These are phyloP conservation scores for Tulasnella sp. DNA, from an alignment of 768 basidiomycete species.

Conservation along the genomic window DNA sequence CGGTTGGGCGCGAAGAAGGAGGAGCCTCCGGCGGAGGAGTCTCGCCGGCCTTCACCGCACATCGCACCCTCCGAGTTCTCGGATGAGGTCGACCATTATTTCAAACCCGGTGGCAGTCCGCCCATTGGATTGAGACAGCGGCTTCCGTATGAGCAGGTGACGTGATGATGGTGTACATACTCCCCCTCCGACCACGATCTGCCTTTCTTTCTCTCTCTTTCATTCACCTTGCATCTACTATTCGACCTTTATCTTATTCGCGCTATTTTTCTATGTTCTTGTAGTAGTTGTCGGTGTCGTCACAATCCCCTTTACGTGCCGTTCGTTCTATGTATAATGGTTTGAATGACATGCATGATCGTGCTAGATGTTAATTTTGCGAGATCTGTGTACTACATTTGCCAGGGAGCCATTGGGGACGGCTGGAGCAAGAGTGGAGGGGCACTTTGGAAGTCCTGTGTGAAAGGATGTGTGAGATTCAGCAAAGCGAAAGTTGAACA, in stretches of 20 bases:
- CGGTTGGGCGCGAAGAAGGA: conserved; percentile 53
- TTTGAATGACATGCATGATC: conserved; percentile 1
- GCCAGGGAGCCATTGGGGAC: conserved; percentile 7
- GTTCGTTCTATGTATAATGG: no score
- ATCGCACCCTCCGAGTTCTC: conserved; percentile 56
- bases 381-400: background rate
- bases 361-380: background rate
- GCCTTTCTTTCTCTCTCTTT: background rate
- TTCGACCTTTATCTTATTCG: background rate
- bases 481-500: background rate
- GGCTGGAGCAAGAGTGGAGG: conserved; percentile 13
- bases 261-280: background rate
- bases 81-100: conserved; percentile 69
- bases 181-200: background rate
- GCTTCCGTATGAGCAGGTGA: conserved; percentile 9
- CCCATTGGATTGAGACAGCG: conserved; percentile 17
- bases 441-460: conserved; percentile 5
- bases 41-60: conserved; percentile 38
- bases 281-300: background rate
- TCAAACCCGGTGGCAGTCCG: conserved; percentile 45
- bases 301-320: background rate
- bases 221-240: background rate
- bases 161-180: background rate
- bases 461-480: background rate
- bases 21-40: conserved; percentile 38